Evolutionary conservation across 1,284 basidiomycete species (phyloP), one percentile per base, ranked within the genome.

Genomic region (Malassezia globosa): DNA sequence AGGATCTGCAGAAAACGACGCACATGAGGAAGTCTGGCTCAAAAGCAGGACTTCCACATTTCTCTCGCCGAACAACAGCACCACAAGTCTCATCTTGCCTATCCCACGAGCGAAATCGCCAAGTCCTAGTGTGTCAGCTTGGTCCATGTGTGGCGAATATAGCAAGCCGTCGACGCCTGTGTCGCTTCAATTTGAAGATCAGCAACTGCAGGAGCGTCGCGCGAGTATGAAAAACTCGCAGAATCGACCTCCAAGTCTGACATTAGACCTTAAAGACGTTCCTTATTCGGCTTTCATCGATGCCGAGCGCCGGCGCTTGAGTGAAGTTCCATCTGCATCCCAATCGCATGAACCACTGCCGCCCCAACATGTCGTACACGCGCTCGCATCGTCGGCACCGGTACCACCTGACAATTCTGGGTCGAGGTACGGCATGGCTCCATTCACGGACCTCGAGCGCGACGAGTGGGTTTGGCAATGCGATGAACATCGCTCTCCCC

Each of bases 391-490:
- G 18, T 7, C 16, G 13, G 27, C 14, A 5, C 14, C 41, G 16
- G 16, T 24, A 22, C 36, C 35, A 1, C 19, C 37, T 3, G 19
- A 34, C 3, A 6, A 42, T 10, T 48, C 46, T 7, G 47, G 35
- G 25, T 49, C 34, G 7, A 26, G 25, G 16, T 45, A 22, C 16
- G 49, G 42, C 37, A 21, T 40, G 5, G 38, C 34, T 21, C 34
- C 43, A 3, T 43, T 33, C 14, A 42, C 10, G 5, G 16, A 45
- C 4, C 23, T 51, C 16, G 49, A 51, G 38, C 49, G 29, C 26
- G 39, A 33, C 4, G 49, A 51, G 40, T 51, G 49, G 49, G 19
- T 25, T 23, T 51, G 49, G 49, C 7, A 37, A 10, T n/a, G 16
- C 29, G 29, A 31, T 31, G 29, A 13, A 16, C 29, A 16, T 11